Evolutionary conservation across 2,329 filamentous ascomycete genomes (phyloP).

Genomic region (Ophiocordyceps camponoti-saundersi): DNA sequence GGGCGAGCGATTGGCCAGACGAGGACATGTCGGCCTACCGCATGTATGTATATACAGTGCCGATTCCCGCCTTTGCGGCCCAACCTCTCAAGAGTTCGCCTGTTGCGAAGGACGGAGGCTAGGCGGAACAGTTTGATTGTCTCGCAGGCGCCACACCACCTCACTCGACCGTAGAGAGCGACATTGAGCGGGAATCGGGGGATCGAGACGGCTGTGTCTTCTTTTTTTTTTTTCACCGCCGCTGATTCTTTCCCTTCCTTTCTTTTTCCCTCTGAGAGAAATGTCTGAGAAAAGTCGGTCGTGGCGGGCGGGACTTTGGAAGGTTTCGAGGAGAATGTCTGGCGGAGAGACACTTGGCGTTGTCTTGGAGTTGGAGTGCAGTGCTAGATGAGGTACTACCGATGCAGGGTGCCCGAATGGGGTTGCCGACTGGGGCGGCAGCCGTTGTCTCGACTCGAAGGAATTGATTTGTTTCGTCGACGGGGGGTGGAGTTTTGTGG

Average conservation of each 20-base stretch:
- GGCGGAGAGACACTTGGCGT: not conserved
- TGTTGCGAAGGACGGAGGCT: not conserved
- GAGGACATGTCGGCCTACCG: not conserved
- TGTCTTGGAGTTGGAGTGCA: not conserved
- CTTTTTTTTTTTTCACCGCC: not conserved
- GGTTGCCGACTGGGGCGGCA: not conserved
- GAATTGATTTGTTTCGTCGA: not conserved
- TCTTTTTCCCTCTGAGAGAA: too few relatives aligned
- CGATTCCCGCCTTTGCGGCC: not conserved
- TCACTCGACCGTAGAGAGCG: constrained; percentile 1
- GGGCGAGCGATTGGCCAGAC: not conserved
- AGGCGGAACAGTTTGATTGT: not conserved
- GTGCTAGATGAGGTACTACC: not conserved
- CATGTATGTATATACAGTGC: not conserved
- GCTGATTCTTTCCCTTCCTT: not conserved
- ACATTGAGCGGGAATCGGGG: not conserved
- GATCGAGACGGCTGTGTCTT: not conserved
- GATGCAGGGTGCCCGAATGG: not conserved
- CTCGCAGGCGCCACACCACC: constrained; percentile 1
- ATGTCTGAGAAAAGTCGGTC: too few relatives aligned
- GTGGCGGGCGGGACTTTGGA: too few relatives aligned
- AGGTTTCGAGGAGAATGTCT: not conserved
- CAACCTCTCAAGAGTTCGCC: not conserved
- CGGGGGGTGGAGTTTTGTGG: too few relatives aligned
- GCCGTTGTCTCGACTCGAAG: not conserved